phyloP scores from a whole-genome alignment of 768 basidiomycete species.

The Leucosporidium creatinivorum region DNA sequence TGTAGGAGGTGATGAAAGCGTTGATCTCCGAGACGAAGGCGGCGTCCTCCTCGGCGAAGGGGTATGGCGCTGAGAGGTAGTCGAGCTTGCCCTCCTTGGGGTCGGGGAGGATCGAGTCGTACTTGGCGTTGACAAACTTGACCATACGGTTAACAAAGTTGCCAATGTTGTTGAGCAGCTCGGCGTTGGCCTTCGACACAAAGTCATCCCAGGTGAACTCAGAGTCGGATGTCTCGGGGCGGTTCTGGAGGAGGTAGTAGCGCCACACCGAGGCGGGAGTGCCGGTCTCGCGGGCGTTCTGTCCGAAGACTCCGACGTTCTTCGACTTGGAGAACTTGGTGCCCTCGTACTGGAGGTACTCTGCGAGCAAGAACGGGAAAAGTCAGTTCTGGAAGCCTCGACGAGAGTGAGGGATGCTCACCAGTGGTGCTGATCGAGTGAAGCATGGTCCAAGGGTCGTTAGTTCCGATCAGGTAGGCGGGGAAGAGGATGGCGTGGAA shows the following conservation, averaged over 20 bases:
- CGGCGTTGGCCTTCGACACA: constrained; percentile 83
- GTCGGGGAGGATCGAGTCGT: constrained; percentile 70
- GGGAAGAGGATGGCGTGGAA: constrained; percentile 98
- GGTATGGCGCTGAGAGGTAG: constrained; percentile 57
- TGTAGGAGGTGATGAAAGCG: constrained; percentile 65
- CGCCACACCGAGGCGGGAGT: constrained; percentile 93
- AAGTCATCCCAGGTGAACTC: constrained; percentile 97
- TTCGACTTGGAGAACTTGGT: constrained; percentile 98
- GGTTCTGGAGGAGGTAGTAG: constrained; percentile 83
- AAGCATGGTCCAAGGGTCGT: constrained; percentile 83
- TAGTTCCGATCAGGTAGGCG: constrained; percentile 78
- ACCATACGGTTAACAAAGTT: constrained; percentile 94
- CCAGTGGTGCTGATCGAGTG: constrained; percentile 94
- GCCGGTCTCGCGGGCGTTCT: constrained; percentile 84
- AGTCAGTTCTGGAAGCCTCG: no score
- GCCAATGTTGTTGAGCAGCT: constrained; percentile 92
- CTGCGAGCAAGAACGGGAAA: no score
- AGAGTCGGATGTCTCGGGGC: constrained; percentile 88
- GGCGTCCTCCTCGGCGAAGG: constrained; percentile 48
- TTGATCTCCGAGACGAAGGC: constrained; percentile 74
- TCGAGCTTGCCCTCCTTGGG: constrained; percentile 63
- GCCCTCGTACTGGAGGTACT: constrained; percentile 96
- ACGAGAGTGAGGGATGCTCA: constrained; percentile 46
- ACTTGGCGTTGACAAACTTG: constrained; percentile 86
- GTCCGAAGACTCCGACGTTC: constrained; percentile 94